Conservation (phyloP, 805 yeast species). For the Isabelozyma gotoi region DNA sequence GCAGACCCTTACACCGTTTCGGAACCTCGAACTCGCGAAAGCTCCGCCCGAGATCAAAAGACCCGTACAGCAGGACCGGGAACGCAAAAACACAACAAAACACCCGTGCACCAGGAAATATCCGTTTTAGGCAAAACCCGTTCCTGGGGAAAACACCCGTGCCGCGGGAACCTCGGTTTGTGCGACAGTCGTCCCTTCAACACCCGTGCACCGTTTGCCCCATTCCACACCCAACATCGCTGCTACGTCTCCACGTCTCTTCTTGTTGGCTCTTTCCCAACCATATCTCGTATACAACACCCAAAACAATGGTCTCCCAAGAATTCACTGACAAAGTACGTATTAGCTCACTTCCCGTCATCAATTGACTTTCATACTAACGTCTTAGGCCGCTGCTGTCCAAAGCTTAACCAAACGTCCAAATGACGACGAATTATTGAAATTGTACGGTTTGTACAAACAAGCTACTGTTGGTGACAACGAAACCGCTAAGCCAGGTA, state of each 20-base stretch:
- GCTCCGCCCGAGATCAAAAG: not conserved
- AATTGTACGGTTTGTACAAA: conserved; percentile 89
- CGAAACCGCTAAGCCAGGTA: conserved; percentile 81
- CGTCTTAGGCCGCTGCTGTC: conserved; percentile 76
- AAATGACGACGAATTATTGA: conserved; percentile 78
- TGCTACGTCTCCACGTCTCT: no score
- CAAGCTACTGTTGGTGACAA: conserved; percentile 98
- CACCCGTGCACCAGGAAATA: no score
- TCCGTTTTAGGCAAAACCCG: not conserved
- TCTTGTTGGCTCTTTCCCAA: no score
- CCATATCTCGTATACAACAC: not conserved
- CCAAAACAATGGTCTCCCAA: conserved; percentile 25
- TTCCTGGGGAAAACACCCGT: not conserved
- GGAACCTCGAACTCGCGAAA: no score
- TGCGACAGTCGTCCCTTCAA: no score
- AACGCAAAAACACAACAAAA: no score
- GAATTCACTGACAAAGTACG: conserved; percentile 32
- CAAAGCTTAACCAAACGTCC: conserved; percentile 76
- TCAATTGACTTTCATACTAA: conserved; percentile 3
- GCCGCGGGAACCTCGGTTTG: not conserved
- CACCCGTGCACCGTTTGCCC: conserved; percentile 2
- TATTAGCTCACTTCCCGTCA: conserved; percentile 2
- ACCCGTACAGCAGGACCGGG: not conserved
- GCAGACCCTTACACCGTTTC: no score
- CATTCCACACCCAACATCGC: no score